Evolutionary conservation across 192 early-diverging fungal genomes (phyloP).

Genomic region (Umbelopsis sp.): DNA sequence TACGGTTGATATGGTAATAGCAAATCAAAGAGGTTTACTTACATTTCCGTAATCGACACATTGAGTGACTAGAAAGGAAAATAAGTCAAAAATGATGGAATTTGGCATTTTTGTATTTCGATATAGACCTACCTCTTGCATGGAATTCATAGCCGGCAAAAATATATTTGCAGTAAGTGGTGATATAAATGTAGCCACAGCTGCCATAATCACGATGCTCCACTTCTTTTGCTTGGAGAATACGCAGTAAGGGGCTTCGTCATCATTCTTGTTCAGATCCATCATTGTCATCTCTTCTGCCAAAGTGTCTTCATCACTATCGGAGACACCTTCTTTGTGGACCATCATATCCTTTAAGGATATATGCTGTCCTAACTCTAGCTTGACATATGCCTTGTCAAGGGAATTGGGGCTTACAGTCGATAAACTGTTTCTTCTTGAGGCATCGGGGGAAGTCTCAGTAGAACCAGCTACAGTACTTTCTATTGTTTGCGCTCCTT

Average conservation of each 20-base stretch:
- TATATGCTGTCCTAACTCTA: not conserved
- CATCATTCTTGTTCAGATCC: not conserved
- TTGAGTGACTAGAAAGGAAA: not conserved
- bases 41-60: not conserved
- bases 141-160: slow-evolving; percentile 26
- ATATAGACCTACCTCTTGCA: slow-evolving; percentile 8
- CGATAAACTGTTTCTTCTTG: not conserved
- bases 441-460: not conserved
- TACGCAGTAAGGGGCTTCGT: not conserved
- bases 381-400: not conserved
- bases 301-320: not conserved
- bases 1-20: not conserved
- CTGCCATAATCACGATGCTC: slow-evolving; percentile 7
- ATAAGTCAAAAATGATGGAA: not conserved
- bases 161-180: slow-evolving; percentile 24
- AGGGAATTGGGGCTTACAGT: not conserved
- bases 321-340: not conserved
- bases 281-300: not conserved
- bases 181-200: slow-evolving; percentile 20
- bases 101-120: not conserved
- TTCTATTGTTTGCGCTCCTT: not conserved
- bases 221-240: slow-evolving; percentile 15
- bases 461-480: not conserved
- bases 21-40: not conserved
- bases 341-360: not conserved